Percentiles rank a stretch among this genome's conserved stretches.
phyloP scores from a whole-genome alignment of 345 rosid genomes.

The Aethionema arabicum region DNA sequence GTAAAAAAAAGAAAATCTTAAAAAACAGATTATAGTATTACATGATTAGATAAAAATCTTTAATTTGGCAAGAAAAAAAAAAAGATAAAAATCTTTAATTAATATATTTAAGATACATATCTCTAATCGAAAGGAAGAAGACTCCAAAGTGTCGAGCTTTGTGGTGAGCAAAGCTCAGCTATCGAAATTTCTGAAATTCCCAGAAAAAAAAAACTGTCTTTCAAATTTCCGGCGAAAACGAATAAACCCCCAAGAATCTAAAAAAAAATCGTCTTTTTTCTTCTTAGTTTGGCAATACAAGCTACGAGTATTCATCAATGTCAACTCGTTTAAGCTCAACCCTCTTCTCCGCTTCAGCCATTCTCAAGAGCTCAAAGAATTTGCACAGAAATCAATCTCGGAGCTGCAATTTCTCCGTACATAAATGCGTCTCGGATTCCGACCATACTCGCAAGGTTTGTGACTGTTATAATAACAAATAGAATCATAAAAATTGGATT shows the following conservation, averaged over 20 bases:
- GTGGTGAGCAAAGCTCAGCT: no score
- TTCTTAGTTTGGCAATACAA: neutral
- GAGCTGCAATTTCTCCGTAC: conserved; percentile 49
- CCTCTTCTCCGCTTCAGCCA: conserved; percentile 36
- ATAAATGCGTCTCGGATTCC: conserved; percentile 37
- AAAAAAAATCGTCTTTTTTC: neutral
- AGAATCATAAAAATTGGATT: conserved; percentile 19
- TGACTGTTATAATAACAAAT: conserved; percentile 19
- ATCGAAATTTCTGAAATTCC: no score
- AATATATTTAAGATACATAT: no score
- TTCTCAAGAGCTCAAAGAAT: conserved; percentile 25
- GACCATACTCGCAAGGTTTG: conserved; percentile 52
- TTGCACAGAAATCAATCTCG: conserved; percentile 29
- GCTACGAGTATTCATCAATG: conserved; percentile 4
- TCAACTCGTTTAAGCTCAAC: conserved; percentile 33
- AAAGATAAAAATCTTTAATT: no score
- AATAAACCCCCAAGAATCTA: neutral
- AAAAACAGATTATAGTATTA: no score
- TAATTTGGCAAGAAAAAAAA: no score
- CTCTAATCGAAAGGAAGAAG: no score
- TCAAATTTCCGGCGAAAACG: neutral
- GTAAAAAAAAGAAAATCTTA: no score
- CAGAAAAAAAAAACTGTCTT: neutral
- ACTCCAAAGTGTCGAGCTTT: no score
- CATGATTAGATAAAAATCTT: no score